These are phyloP conservation scores for Aspergillus nanangensis DNA, from an alignment of 495 filamentous ascomycete species.

Conservation along the genomic window DNA sequence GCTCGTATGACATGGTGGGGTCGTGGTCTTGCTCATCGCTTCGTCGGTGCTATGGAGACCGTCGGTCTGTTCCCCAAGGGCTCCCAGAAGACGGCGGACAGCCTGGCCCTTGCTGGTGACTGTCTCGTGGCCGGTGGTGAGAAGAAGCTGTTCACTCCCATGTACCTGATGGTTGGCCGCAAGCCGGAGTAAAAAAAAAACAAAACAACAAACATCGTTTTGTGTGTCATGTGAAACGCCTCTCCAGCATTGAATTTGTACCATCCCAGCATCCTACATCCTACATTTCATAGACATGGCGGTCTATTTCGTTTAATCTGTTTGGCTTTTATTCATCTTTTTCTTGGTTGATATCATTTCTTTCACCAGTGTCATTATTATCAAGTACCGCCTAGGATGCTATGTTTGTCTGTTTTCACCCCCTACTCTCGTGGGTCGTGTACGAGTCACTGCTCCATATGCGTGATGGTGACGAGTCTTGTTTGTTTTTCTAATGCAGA, in stretches of 20 bases:
- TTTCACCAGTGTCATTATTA: slow-evolving; percentile 14
- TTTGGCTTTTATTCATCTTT: slow-evolving; percentile 5
- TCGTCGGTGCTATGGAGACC: slow-evolving; percentile 74
- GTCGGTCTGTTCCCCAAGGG: slow-evolving; percentile 73
- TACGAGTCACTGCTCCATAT: slow-evolving; percentile 19
- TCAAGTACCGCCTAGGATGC: slow-evolving; percentile 22
- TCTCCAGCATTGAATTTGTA: slow-evolving; percentile 10
- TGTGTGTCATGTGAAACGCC: slow-evolving; percentile 7
- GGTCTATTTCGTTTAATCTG: slow-evolving; percentile 19
- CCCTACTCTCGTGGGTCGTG: slow-evolving; percentile 3
- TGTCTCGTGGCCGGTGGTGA: slow-evolving; percentile 84
- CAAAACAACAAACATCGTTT: not conserved
- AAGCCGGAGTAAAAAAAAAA: slow-evolving; percentile 59
- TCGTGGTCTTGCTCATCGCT: slow-evolving; percentile 67
- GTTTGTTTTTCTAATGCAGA: slow-evolving; percentile 5
- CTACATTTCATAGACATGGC: slow-evolving; percentile 10
- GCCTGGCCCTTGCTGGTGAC: slow-evolving; percentile 77
- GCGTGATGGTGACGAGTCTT: slow-evolving; percentile 16
- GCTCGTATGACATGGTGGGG: slow-evolving; percentile 88
- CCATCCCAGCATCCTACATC: slow-evolving; percentile 6
- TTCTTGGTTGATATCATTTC: not conserved
- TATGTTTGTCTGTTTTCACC: slow-evolving; percentile 7
- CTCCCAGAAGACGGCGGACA: slow-evolving; percentile 94
- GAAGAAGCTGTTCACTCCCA: slow-evolving; percentile 94
- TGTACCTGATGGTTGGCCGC: slow-evolving; percentile 97